Evolutionary conservation across 2,329 filamentous ascomycete species (phyloP).

Genomic region (Exophiala sp.): DNA sequence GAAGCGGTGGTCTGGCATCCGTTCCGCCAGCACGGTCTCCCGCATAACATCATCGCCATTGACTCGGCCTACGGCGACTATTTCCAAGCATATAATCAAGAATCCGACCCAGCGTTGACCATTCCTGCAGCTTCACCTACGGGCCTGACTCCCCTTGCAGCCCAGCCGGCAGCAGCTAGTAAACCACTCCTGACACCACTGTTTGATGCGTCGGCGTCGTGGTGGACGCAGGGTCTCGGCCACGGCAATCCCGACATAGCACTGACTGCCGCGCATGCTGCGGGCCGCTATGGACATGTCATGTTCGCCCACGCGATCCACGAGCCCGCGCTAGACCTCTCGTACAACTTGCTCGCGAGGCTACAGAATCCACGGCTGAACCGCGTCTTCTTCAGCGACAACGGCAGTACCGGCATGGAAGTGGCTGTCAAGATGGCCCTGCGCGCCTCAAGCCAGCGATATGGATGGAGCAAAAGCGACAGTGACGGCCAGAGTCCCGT

Average conservation of each 20-base stretch:
- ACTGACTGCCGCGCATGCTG: slow-evolving; percentile 71
- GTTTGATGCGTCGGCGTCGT: slow-evolving; percentile 79
- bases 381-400: slow-evolving; percentile 77
- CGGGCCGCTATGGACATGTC: slow-evolving; percentile 77
- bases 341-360: slow-evolving; percentile 56
- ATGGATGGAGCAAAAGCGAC: slow-evolving; percentile 53
- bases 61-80: slow-evolving; percentile 75
- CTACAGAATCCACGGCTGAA: slow-evolving; percentile 59
- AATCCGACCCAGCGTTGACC: slow-evolving; percentile 23
- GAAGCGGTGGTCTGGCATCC: slow-evolving; percentile 72
- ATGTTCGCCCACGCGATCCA: slow-evolving; percentile 83
- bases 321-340: slow-evolving; percentile 65
- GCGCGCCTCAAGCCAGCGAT: slow-evolving; percentile 60
- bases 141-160: slow-evolving; percentile 19
- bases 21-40: slow-evolving; percentile 70
- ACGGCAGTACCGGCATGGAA: slow-evolving; percentile 76
- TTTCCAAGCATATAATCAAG: slow-evolving; percentile 58
- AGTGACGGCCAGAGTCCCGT: slow-evolving; percentile 51
- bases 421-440: slow-evolving; percentile 82
- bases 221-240: slow-evolving; percentile 86
- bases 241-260: slow-evolving; percentile 68
- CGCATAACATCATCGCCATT: slow-evolving; percentile 63
- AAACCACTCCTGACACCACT: slow-evolving; percentile 53
- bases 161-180: slow-evolving; percentile 16
- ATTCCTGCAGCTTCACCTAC: background rate